Percentiles rank a stretch among this genome's conserved stretches.
These are phyloP conservation scores for Sclerotinia spermophila DNA, from an alignment of 2,329 filamentous ascomycete genomes.

Conservation along the genomic window DNA sequence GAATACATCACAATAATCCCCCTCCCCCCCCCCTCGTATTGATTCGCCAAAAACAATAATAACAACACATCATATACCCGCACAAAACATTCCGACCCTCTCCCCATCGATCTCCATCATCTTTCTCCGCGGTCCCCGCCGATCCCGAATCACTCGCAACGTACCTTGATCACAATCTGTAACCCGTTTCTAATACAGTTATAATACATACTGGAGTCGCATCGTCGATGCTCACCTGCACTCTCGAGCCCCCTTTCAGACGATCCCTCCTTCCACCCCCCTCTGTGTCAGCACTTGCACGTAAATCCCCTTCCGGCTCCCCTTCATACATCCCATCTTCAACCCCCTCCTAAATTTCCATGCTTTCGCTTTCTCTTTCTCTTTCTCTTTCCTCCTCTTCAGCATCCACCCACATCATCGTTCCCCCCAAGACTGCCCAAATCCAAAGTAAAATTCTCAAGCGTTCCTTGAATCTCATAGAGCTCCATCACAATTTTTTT, in stretches of 20 bases:
- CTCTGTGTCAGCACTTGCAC: too few species aligned
- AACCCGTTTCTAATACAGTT: not conserved
- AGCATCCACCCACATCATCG: not conserved
- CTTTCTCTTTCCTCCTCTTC: not conserved
- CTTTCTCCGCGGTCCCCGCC: not conserved
- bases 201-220: not conserved
- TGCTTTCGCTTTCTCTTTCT: not conserved
- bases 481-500: not conserved
- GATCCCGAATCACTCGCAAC: not conserved
- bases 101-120: not conserved
- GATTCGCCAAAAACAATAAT: not conserved
- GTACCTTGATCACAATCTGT: not conserved
- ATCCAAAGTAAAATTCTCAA: not conserved
- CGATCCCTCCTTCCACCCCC: too few species aligned
- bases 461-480: not conserved
- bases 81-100: not conserved
- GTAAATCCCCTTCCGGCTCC: too few species aligned
- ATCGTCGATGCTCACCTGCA: not conserved
- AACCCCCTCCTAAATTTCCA: not conserved
- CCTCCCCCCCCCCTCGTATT: too few species aligned
- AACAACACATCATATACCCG: not conserved
- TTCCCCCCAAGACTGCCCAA: not conserved
- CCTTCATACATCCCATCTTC: not conserved
- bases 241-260: not conserved
- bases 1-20: not conserved